Conservation (phyloP, 805 yeast species). For the Metschnikowia lachancei region DNA sequence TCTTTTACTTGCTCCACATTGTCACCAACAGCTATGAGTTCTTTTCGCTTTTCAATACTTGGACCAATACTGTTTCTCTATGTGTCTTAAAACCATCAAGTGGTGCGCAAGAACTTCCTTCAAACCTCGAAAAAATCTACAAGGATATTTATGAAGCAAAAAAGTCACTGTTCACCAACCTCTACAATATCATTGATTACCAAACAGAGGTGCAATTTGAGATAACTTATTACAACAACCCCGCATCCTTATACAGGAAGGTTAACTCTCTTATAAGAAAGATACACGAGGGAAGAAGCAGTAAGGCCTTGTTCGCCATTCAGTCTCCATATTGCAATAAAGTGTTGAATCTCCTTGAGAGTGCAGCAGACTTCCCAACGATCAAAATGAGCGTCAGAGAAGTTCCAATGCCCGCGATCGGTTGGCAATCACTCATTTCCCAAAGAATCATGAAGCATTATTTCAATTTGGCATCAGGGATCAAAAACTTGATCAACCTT, state of each 20-base stretch:
- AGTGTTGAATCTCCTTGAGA: constrained; percentile 45
- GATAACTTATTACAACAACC: constrained; percentile 51
- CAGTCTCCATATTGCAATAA: constrained; percentile 64
- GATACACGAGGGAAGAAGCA: constrained; percentile 58
- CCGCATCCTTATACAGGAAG: constrained; percentile 54
- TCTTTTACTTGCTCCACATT: constrained; percentile 66
- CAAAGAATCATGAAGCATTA: constrained; percentile 67
- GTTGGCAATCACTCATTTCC: constrained; percentile 73
- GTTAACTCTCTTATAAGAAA: constrained; percentile 53
- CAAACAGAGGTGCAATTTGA: constrained; percentile 54
- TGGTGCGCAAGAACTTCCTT: constrained; percentile 62
- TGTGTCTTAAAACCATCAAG: constrained; percentile 67
- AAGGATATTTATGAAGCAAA: constrained; percentile 50
- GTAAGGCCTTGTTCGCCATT: constrained; percentile 61
- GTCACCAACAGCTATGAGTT: constrained; percentile 74
- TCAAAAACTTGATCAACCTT: constrained; percentile 59
- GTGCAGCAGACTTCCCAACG: constrained; percentile 57
- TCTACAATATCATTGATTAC: constrained; percentile 51
- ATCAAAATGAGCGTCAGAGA: constrained; percentile 60
- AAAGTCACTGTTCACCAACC: constrained; percentile 41
- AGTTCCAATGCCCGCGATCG: constrained; percentile 63
- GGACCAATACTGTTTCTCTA: constrained; percentile 51
- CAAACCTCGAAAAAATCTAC: constrained; percentile 53
- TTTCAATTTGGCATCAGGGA: constrained; percentile 71
- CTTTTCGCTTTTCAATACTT: constrained; percentile 62